A percentile compares a stretch with the other conserved stretches of the same genome.
These are phyloP conservation scores for Sporobolomyces phaffii DNA, from an alignment of 768 basidiomycete species.

Conservation along the genomic window DNA sequence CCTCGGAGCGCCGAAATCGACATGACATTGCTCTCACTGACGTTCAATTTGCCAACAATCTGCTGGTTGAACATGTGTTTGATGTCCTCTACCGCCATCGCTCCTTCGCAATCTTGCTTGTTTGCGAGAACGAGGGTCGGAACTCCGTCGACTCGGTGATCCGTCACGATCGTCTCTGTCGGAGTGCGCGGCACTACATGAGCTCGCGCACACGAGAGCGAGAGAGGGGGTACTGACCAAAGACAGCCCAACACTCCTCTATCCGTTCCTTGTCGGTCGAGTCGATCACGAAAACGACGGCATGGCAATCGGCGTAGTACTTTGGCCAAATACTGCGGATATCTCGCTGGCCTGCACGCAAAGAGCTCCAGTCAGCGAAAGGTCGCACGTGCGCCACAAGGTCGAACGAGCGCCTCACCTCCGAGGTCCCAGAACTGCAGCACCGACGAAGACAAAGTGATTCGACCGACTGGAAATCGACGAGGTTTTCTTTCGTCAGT, in stretches of 20 bases:
- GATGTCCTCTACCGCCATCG: slow-evolving; percentile 83
- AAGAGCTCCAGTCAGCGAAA: too few species aligned
- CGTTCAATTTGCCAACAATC: slow-evolving; percentile 45
- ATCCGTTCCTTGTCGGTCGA: slow-evolving; percentile 79
- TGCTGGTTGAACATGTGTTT: slow-evolving; percentile 55
- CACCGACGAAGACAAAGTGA: slow-evolving; percentile 84
- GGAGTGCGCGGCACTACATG: background rate
- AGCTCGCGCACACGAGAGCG: too few species aligned
- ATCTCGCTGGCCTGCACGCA: slow-evolving; percentile 66
- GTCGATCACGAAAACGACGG: slow-evolving; percentile 91
- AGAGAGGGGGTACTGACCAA: slow-evolving; percentile 58
- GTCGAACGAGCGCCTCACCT: slow-evolving; percentile 3
- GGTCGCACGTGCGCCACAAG: background rate
- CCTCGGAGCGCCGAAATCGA: slow-evolving; percentile 86
- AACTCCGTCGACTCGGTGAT: slow-evolving; percentile 80
- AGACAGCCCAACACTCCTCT: slow-evolving; percentile 93
- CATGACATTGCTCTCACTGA: slow-evolving; percentile 53
- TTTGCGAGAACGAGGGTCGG: slow-evolving; percentile 89
- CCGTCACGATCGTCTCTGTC: slow-evolving; percentile 68
- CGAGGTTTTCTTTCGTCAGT: too few species aligned
- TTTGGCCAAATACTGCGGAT: slow-evolving; percentile 89
- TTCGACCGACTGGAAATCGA: slow-evolving; percentile 68
- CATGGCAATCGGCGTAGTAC: slow-evolving; percentile 96
- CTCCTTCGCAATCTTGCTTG: slow-evolving; percentile 79
- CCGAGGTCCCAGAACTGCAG: slow-evolving; percentile 97